phyloP scores from a whole-genome alignment of 257 asterid species.

The Penstemon eatonii region DNA sequence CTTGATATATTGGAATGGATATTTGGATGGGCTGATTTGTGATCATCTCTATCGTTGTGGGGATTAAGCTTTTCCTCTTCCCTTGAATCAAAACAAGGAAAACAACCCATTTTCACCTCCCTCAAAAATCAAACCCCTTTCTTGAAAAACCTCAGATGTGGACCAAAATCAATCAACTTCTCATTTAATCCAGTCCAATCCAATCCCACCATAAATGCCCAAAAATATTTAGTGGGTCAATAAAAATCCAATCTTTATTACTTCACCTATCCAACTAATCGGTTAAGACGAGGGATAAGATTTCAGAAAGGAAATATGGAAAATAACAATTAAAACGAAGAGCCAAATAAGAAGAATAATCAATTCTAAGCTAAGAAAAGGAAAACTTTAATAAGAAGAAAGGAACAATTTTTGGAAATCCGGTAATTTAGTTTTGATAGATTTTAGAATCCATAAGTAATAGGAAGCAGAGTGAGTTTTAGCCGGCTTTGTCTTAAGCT shows the following conservation, averaged over 20 bases:
- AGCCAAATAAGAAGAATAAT: constrained; percentile 24
- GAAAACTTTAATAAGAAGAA: constrained; percentile 14
- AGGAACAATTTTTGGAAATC: constrained; percentile 26
- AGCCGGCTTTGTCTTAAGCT: constrained; percentile 74
- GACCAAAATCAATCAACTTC: constrained; percentile 33
- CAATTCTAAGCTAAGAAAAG: constrained; percentile 19
- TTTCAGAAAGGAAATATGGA: neutral
- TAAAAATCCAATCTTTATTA: constrained; percentile 22
- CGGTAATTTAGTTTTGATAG: constrained; percentile 32
- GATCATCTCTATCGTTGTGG: constrained; percentile 57
- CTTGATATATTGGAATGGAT: constrained; percentile 69
- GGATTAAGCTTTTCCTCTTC: constrained; percentile 81
- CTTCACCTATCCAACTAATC: constrained; percentile 26
- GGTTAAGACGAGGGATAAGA: constrained; percentile 17
- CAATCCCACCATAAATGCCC: constrained; percentile 41
- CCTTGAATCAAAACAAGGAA: constrained; percentile 87
- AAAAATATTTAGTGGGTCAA: constrained; percentile 23
- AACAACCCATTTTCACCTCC: constrained; percentile 74
- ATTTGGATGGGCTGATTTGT: constrained; percentile 51
- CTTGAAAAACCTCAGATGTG: constrained; percentile 35
- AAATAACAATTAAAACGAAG: constrained; percentile 15
- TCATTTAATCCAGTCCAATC: constrained; percentile 41
- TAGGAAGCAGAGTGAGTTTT: constrained; percentile 38
- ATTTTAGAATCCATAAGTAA: constrained; percentile 31
- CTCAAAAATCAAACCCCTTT: constrained; percentile 37